These are phyloP conservation scores for Meredithiella fracta DNA, from an alignment of 2,329 filamentous ascomycete species.

Conservation along the genomic window DNA sequence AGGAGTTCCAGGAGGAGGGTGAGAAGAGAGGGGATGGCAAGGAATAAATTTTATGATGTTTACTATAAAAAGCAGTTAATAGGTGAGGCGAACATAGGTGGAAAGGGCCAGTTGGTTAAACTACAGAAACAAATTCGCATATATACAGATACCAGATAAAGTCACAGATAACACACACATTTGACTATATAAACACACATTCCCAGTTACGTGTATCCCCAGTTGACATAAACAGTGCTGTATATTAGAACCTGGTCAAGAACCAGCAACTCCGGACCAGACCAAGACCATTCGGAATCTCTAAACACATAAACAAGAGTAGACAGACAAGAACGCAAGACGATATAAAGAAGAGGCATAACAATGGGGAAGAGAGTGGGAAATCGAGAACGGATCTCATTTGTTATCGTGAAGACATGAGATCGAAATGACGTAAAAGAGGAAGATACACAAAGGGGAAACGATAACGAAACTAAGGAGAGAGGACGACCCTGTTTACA, in stretches of 20 bases:
- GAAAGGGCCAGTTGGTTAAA: neutral
- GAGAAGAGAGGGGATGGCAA: neutral
- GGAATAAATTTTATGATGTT: neutral
- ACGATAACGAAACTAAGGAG: constrained; percentile 1
- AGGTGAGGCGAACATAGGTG: neutral
- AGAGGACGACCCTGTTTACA: constrained; percentile 1
- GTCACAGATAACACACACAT: neutral
- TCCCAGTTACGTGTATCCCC: neutral
- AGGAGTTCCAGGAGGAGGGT: neutral
- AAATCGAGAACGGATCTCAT: neutral
- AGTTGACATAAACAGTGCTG: constrained; percentile 7
- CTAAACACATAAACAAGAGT: constrained; percentile 10
- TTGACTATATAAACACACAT: neutral
- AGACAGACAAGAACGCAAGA: neutral
- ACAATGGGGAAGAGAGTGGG: neutral
- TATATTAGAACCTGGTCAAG: constrained; percentile 14
- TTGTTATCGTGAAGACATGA: neutral
- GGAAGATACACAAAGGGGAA: constrained; percentile 1
- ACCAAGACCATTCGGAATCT: constrained; percentile 11
- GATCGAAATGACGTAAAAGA: neutral
- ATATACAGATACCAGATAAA: neutral
- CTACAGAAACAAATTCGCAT: neutral
- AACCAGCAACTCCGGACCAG: constrained; percentile 15
- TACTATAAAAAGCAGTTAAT: neutral
- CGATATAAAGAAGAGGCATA: neutral